A percentile compares a stretch with the other conserved stretches of the same genome.
Conservation (phyloP, 2,329 filamentous ascomycete species). For the Calonectria honghensis region DNA sequence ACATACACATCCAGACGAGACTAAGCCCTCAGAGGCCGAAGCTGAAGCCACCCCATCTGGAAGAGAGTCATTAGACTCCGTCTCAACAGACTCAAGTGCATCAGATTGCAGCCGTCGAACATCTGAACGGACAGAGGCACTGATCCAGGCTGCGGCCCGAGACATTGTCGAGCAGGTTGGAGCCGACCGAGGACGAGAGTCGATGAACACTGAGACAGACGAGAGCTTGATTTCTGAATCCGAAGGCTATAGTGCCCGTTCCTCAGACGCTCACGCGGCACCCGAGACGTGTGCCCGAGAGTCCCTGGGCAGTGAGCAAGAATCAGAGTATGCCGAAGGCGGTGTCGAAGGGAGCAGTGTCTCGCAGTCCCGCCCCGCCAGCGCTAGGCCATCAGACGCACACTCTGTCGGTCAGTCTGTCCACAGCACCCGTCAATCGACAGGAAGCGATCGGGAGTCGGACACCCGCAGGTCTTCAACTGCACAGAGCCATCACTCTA, state of each 20-base stretch:
- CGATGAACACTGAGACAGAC: constrained; percentile 52
- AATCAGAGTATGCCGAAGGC: constrained; percentile 25
- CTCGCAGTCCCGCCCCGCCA: constrained; percentile 4
- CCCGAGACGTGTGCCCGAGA: constrained; percentile 19
- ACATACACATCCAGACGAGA: constrained; percentile 33
- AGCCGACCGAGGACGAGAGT: constrained; percentile 52
- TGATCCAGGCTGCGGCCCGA: constrained; percentile 72
- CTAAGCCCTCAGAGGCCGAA: constrained; percentile 43
- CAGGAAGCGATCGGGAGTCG: constrained; percentile 48
- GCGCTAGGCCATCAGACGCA: constrained; percentile 14
- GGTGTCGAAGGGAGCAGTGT: background rate
- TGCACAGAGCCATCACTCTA: constrained; percentile 44
- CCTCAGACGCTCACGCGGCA: constrained; percentile 23
- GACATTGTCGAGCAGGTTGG: constrained; percentile 70
- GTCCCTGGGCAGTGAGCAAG: constrained; percentile 18
- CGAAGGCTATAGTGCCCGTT: constrained; percentile 39
- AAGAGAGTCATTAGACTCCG: constrained; percentile 48
- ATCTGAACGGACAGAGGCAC: constrained; percentile 68
- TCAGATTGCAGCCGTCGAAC: constrained; percentile 61
- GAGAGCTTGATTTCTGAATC: constrained; percentile 53
- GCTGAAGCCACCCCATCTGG: constrained; percentile 48
- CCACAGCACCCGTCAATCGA: constrained; percentile 22
- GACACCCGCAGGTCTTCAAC: constrained; percentile 51
- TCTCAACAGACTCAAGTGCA: constrained; percentile 48
- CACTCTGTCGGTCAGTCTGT: constrained; percentile 19